Evolutionary conservation across 805 yeast genomes (phyloP), one percentile per base, ranked within the genome.

Genomic region (Candida xiaguanensis): DNA sequence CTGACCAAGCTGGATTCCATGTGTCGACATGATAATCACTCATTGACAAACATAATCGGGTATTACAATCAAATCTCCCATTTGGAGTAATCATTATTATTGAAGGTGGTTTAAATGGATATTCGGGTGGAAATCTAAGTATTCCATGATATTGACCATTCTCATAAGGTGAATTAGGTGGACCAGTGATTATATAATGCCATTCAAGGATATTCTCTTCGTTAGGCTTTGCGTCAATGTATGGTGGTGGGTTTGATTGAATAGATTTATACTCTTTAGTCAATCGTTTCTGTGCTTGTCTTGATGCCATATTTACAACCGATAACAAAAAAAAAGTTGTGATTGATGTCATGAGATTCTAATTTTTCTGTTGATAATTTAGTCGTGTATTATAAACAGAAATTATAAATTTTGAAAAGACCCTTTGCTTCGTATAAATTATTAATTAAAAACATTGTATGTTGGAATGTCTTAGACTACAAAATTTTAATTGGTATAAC

Each of bases 1-100:
- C 96, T 32, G 89, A 80, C 97, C 97, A 90, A 5, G 95, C 88
- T 1, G 98, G 97, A 59, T 90, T 89, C 98, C 98, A 90, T 1
- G 84, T 68, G 58, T 89, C 93, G 3, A 96, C 96, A 52, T 90
- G 98, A 59, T 79, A 90, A 63, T 90, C 97, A 52, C 95, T 82
- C 83, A 90, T 89, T n/a, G 90, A 80, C 35, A 90, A 67, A 63
- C 98, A 90, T 19, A 90, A 70, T 35, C 96, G 68, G 3, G 88
- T 80, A 57, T 86, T 86, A 41, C 88, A 75, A 42, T 80, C 77
- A 58, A 90, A 90, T 36, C 96, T 70, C 3, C 96, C 97, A 51
- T 82, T 85, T 4, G 97, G 96, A 0, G 97, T 90, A 33, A 80
- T 67, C 85, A 90, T 88, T 41, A 85, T 72, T 38, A 90, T 90